Evolutionary conservation across 1,139 yeast species (phyloP).

Genomic region (Starmera stellimalicola): DNA sequence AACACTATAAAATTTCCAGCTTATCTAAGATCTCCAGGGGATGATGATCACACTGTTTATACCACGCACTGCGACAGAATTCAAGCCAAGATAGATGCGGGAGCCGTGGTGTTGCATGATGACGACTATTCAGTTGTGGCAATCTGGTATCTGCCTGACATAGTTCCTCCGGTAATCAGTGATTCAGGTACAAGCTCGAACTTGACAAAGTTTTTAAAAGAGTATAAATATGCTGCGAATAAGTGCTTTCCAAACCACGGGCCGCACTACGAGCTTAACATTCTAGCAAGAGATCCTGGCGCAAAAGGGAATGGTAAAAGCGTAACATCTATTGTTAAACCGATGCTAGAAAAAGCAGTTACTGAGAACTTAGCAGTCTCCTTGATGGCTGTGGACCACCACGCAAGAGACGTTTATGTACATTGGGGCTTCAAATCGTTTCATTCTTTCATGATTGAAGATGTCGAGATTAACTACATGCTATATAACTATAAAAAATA

Average conservation of each 20-base stretch:
- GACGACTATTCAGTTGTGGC: slow-evolving; percentile 11
- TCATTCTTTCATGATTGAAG: background rate
- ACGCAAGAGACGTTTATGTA: slow-evolving; percentile 13
- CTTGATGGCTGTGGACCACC: slow-evolving; percentile 11
- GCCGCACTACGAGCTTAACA: slow-evolving; percentile 9
- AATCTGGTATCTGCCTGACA: slow-evolving; percentile 12
- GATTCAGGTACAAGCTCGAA: slow-evolving; percentile 1
- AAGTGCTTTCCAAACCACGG: slow-evolving; percentile 3
- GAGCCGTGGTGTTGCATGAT: slow-evolving; percentile 7
- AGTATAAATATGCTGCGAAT: background rate
- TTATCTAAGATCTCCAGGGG: background rate
- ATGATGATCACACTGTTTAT: background rate
- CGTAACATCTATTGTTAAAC: slow-evolving; percentile 12
- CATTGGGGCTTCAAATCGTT: slow-evolving; percentile 13
- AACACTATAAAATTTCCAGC: background rate
- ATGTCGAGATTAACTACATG: background rate
- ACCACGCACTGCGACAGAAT: background rate
- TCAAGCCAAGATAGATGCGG: slow-evolving; percentile 4
- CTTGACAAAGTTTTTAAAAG: background rate
- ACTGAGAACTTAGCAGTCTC: slow-evolving; percentile 8
- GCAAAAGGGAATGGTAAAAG: slow-evolving; percentile 7
- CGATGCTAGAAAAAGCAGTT: slow-evolving; percentile 4
- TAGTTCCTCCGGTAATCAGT: slow-evolving; percentile 1
- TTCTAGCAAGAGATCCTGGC: slow-evolving; percentile 9
- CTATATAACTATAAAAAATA: background rate